Evolutionary conservation across 345 rosid species (phyloP).

Genomic region (Pugionium cornutum): DNA sequence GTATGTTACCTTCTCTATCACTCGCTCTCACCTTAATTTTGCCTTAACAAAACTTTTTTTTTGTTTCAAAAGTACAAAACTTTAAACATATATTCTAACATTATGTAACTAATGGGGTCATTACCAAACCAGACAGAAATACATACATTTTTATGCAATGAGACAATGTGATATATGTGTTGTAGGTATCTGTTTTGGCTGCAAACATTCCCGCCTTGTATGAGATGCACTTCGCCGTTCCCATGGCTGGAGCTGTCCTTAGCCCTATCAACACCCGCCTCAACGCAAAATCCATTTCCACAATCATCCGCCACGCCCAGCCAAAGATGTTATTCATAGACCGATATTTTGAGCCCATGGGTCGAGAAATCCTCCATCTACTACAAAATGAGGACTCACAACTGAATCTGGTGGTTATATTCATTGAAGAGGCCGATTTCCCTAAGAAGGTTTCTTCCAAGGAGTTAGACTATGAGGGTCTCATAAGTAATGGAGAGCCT

Average conservation of each 20-base stretch:
- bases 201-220: constrained; percentile 82
- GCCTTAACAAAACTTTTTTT: no score
- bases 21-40: no score
- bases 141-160: no score
- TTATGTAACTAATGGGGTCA: no score
- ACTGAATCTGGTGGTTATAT: constrained; percentile 41
- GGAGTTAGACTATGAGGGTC: constrained; percentile 51
- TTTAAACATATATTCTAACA: no score
- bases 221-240: constrained; percentile 90
- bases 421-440: constrained; percentile 20
- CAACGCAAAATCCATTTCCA: constrained; percentile 58
- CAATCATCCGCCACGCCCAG: constrained; percentile 56
- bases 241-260: constrained; percentile 85
- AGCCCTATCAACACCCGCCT: constrained; percentile 77
- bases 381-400: constrained; percentile 40
- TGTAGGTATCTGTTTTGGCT: constrained; percentile 76
- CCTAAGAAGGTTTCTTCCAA: constrained; percentile 4
- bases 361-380: constrained; percentile 51
- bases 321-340: constrained; percentile 68
- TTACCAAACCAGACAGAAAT: no score
- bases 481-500: constrained; percentile 45
- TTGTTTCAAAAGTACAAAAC: no score
- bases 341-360: constrained; percentile 46
- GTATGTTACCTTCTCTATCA: constrained; percentile 35
- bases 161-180: no score